Conservation (phyloP, 2,329 filamentous ascomycete genomes). For the Exophiala dermatitidis region DNA sequence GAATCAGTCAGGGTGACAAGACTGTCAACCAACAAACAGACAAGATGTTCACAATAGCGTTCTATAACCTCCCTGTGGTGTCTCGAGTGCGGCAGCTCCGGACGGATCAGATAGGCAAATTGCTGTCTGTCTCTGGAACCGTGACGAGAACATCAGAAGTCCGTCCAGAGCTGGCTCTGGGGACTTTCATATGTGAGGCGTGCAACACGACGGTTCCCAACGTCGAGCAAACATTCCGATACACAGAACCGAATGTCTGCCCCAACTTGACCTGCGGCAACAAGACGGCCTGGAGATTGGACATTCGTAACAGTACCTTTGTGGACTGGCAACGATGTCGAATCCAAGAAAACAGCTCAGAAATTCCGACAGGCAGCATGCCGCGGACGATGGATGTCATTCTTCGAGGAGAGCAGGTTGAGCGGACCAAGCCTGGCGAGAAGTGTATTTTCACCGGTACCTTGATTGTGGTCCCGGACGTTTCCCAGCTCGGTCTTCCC, state of each 20-base stretch:
- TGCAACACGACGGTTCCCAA: conserved; percentile 81
- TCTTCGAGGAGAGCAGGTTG: conserved; percentile 91
- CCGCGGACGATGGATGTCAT: conserved; percentile 97
- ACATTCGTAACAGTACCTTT: conserved; percentile 94
- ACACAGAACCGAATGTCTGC: conserved; percentile 93
- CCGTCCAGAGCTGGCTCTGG: conserved; percentile 81
- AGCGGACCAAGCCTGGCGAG: conserved; percentile 92
- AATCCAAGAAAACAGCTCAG: conserved; percentile 95
- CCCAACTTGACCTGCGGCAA: conserved; percentile 84
- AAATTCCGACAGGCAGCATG: conserved; percentile 98
- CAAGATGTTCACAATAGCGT: conserved; percentile 86
- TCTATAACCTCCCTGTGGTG: conserved; percentile 85
- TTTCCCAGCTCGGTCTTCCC: conserved; percentile 87
- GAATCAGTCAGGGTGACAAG: conserved; percentile 58
- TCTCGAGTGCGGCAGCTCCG: conserved; percentile 79
- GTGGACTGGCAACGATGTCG: conserved; percentile 99
- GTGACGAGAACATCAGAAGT: conserved; percentile 97
- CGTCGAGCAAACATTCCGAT: conserved; percentile 94
- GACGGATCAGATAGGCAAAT: conserved; percentile 81
- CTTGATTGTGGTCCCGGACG: conserved; percentile 91
- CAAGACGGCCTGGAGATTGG: conserved; percentile 86
- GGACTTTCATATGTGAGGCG: conserved; percentile 83
- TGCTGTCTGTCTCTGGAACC: conserved; percentile 92
- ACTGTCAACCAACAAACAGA: conserved; percentile 92
- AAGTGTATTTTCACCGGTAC: conserved; percentile 98